phyloP scores from a whole-genome alignment of 192 early-diverging fungal species.

The Chytriomyces confervae region DNA sequence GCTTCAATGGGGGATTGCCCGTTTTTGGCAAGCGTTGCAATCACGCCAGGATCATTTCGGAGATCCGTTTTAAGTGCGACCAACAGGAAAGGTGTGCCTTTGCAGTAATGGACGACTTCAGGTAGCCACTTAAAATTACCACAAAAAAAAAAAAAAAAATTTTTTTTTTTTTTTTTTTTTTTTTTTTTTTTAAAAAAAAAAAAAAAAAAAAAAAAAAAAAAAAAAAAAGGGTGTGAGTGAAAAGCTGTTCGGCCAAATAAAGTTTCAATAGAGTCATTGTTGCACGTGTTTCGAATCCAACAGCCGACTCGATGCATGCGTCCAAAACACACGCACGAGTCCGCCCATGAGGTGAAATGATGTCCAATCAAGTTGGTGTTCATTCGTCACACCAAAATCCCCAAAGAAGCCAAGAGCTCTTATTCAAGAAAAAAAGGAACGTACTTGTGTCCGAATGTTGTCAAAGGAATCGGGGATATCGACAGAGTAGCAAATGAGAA shows the following conservation, averaged over 20 bases:
- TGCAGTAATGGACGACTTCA: constrained; percentile 35
- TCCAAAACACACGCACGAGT: neutral
- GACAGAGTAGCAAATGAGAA: constrained; percentile 85
- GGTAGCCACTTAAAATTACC: constrained; percentile 35
- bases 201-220: neutral
- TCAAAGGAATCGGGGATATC: constrained; percentile 30
- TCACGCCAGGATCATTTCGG: neutral
- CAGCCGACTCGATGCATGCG: neutral
- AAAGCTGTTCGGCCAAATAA: neutral
- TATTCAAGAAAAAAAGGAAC: neutral
- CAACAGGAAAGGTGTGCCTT: constrained; percentile 36
- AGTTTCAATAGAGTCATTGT: neutral
- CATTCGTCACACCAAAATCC: neutral
- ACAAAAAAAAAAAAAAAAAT: no score
- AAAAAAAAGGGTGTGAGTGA: neutral
- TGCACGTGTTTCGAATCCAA: no score
- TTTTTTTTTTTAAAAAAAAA: no score
- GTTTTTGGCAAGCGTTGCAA: neutral
- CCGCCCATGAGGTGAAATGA: neutral
- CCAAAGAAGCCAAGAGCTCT: neutral
- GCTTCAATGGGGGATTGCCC: neutral
- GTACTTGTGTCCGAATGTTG: constrained; percentile 32
- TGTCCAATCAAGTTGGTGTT: neutral
- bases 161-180: no score
- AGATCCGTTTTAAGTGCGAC: constrained; percentile 43